Evolutionary conservation across 202 grass and related monocot genomes (phyloP).

Genomic region (Saccharum hybrid): DNA sequence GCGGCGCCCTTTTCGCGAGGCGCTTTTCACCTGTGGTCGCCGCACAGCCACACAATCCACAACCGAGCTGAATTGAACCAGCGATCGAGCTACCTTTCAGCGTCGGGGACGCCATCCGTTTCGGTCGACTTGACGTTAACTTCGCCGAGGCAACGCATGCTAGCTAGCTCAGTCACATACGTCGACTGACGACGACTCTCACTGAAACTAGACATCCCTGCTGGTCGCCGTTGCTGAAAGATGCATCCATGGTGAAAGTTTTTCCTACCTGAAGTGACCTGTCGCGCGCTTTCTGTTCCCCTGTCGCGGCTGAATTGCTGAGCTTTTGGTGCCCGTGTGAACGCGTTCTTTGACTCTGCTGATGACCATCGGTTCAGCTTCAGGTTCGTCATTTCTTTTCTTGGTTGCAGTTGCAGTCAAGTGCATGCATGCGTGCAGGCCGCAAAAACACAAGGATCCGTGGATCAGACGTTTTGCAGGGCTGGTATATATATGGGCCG

Average conservation of each 20-base stretch:
- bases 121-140: constrained; percentile 27
- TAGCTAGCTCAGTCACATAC: too few species aligned
- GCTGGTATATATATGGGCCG: not conserved
- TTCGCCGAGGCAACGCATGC: not conserved
- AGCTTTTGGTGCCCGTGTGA: not conserved
- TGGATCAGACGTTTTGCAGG: too few species aligned
- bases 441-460: too few species aligned
- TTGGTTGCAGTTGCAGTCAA: too few species aligned
- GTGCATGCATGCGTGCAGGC: too few species aligned
- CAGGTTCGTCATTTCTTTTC: not conserved
- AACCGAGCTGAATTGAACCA: not conserved
- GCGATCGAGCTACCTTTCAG: constrained; percentile 23
- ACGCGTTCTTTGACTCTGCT: constrained; percentile 38
- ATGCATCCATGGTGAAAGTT: not conserved
- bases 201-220: not conserved
- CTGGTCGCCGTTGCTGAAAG: constrained; percentile 22
- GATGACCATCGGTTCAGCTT: not conserved
- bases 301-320: constrained; percentile 15
- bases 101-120: constrained; percentile 18
- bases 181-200: not conserved
- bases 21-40: constrained; percentile 27
- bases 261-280: constrained; percentile 31
- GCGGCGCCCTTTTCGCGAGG: constrained; percentile 14
- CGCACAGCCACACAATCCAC: not conserved
- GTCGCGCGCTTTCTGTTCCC: constrained; percentile 40